Percentiles rank a stretch among this genome's conserved stretches.
phyloP scores from a whole-genome alignment of 345 rosid species.

The Eucalyptus grandis region DNA sequence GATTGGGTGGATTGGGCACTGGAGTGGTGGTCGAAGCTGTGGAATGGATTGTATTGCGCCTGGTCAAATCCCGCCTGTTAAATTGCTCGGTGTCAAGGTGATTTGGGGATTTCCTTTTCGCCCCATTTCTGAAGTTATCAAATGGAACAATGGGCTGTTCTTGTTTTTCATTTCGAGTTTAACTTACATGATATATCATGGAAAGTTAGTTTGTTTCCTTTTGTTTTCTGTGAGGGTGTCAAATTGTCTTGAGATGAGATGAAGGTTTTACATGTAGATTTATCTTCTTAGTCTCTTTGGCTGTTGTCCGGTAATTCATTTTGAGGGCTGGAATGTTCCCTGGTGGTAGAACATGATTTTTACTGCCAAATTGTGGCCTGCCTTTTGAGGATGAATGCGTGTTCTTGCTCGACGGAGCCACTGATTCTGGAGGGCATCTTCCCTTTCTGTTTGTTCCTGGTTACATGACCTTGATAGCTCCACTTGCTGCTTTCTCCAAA shows the following conservation, averaged over 20 bases:
- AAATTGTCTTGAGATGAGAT: too few species aligned
- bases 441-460: neutral
- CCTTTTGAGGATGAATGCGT: neutral
- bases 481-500: neutral
- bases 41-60: conserved; percentile 82
- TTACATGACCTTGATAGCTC: neutral
- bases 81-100: conserved; percentile 78
- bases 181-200: neutral
- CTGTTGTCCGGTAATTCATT: too few species aligned
- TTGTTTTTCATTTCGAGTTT: neutral
- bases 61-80: conserved; percentile 66
- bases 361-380: too few species aligned
- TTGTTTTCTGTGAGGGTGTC: neutral
- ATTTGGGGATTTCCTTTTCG: neutral
- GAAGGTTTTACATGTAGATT: too few species aligned
- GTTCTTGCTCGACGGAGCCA: neutral
- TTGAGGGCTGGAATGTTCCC: too few species aligned
- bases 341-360: too few species aligned
- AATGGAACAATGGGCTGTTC: neutral
- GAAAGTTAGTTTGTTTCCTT: neutral
- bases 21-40: conserved; percentile 73
- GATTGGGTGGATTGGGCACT: conserved; percentile 59
- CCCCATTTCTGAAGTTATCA: neutral
- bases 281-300: too few species aligned
- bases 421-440: neutral